A percentile compares a stretch with the other conserved stretches of the same genome.
phyloP scores from a whole-genome alignment of 345 rosid genomes.

The Mallotus nudiflorus region DNA sequence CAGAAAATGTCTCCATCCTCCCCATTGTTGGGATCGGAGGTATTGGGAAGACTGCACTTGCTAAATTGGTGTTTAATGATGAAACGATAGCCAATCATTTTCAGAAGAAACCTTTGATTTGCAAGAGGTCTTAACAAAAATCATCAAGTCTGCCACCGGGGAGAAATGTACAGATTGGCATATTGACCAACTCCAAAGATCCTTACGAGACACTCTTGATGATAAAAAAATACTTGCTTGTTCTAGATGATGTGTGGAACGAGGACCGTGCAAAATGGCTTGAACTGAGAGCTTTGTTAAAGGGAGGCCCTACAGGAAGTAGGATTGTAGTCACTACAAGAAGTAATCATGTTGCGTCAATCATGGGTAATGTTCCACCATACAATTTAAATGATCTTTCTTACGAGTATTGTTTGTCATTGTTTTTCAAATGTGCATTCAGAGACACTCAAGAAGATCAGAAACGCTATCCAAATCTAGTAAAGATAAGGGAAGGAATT shows the following conservation, averaged over 20 bases:
- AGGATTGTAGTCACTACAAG: too few species aligned
- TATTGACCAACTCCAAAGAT: background rate
- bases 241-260: slow-evolving; percentile 9
- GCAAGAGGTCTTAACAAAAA: background rate
- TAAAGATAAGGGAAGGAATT: background rate
- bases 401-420: slow-evolving; percentile 20
- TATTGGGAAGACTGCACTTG: slow-evolving; percentile 14
- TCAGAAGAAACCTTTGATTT: background rate
- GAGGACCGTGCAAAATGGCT: too few species aligned
- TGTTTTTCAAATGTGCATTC: slow-evolving; percentile 32
- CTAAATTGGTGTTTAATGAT: slow-evolving; percentile 14
- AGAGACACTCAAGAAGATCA: background rate
- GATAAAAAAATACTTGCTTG: background rate
- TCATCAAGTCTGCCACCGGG: background rate
- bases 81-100: background rate
- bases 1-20: too few species aligned
- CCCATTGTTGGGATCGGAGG: too few species aligned
- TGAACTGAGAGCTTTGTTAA: too few species aligned
- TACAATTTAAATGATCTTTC: too few species aligned
- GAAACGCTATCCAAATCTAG: background rate
- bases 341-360: too few species aligned
- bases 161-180: too few species aligned
- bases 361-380: too few species aligned
- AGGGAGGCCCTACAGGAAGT: too few species aligned
- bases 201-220: background rate